phyloP scores from a whole-genome alignment of 257 asterid genomes.

The Jacaranda copaia region DNA sequence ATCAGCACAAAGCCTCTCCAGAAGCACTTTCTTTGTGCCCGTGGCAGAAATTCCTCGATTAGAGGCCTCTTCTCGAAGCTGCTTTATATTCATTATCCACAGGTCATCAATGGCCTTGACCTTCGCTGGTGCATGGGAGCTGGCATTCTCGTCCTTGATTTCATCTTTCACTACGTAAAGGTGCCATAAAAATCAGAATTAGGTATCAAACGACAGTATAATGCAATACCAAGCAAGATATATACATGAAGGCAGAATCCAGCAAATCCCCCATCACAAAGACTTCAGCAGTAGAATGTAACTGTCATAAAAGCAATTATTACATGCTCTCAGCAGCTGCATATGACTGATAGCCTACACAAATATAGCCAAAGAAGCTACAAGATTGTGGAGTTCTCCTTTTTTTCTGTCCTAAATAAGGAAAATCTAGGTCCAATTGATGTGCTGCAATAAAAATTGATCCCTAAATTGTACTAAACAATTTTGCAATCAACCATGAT shows the following conservation, averaged over 20 bases:
- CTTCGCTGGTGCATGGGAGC: slow-evolving; percentile 39
- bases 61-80: slow-evolving; percentile 70
- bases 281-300: background rate
- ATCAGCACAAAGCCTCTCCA: slow-evolving; percentile 61
- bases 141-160: slow-evolving; percentile 43
- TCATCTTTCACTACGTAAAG: slow-evolving; percentile 38
- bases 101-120: slow-evolving; percentile 54
- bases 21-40: slow-evolving; percentile 75
- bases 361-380: background rate
- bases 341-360: background rate
- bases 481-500: background rate
- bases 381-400: background rate
- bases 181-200: slow-evolving; percentile 22
- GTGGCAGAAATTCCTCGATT: slow-evolving; percentile 51
- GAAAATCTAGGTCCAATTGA: background rate
- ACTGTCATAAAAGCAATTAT: slow-evolving; percentile 1
- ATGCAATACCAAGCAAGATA: background rate
- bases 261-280: background rate
- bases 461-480: background rate
- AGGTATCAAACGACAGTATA: slow-evolving; percentile 2
- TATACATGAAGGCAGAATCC: background rate
- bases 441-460: slow-evolving; percentile 1
- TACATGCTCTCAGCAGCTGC: background rate
- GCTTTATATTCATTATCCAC: slow-evolving; percentile 59
- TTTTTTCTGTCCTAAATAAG: background rate